These are phyloP conservation scores for Fusarium siculi DNA, from an alignment of 2,329 filamentous ascomycete species.

Conservation along the genomic window DNA sequence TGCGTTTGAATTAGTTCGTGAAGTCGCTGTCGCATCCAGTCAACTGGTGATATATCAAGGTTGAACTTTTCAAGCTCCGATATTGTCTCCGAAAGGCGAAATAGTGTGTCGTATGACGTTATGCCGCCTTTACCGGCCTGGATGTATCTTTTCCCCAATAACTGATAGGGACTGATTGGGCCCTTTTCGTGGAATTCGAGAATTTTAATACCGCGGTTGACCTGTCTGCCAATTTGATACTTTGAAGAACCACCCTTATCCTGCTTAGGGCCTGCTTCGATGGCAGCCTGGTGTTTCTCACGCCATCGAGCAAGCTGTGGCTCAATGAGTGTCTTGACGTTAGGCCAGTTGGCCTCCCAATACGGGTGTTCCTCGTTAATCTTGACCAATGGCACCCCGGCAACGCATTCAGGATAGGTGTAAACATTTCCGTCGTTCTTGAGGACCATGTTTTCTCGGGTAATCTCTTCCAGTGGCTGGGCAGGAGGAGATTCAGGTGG, in stretches of 20 bases:
- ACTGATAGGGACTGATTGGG: constrained; percentile 67
- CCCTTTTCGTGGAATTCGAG: constrained; percentile 62
- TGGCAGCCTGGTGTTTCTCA: constrained; percentile 56
- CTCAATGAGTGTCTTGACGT: constrained; percentile 56
- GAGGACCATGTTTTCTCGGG: constrained; percentile 56
- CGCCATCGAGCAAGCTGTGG: constrained; percentile 59
- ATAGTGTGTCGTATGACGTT: constrained; percentile 66
- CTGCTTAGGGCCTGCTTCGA: constrained; percentile 47
- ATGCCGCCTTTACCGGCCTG: constrained; percentile 53
- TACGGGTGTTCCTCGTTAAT: constrained; percentile 63
- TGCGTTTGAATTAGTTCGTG: constrained; percentile 58
- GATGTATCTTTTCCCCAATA: constrained; percentile 64
- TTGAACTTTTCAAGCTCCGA: constrained; percentile 64
- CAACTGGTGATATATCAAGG: constrained; percentile 62
- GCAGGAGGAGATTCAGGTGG: constrained; percentile 25
- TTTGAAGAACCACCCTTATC: constrained; percentile 55
- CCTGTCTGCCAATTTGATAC: constrained; percentile 65
- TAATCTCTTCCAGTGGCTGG: constrained; percentile 52
- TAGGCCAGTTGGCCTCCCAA: constrained; percentile 65
- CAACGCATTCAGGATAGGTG: constrained; percentile 62
- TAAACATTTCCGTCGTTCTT: constrained; percentile 61
- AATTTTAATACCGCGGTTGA: constrained; percentile 65
- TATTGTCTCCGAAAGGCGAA: constrained; percentile 64
- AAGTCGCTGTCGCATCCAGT: constrained; percentile 68
- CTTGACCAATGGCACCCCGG: constrained; percentile 63